Base-by-base conservation (phyloP, 2,329 filamentous ascomycete genomes). In the Lachnellula occidentalis region DNA sequence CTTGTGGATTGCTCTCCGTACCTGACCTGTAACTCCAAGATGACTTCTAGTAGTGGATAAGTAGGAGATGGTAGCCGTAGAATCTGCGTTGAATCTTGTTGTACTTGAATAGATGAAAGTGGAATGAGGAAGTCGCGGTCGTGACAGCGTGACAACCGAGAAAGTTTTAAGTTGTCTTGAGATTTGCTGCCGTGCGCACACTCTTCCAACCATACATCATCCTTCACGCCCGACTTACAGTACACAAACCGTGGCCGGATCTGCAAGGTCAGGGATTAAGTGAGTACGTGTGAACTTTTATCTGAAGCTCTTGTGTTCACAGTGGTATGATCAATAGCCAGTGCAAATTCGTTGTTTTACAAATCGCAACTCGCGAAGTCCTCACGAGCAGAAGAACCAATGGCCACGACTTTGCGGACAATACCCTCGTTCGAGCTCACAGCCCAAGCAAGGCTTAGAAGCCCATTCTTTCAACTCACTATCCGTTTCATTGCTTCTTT, bases 191-290 rank as follows among this genome's bases (percentile, higher is more conserved):
- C 22, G 41, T 43, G 41, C 50, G 27, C 54, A 45, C 50, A 50
- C 22, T 42, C 37, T 19, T 31, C 45, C n/a, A 37, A 14, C 31
- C 39, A 49, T 27, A 31, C 48, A 37, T 50, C 45, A 50, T 34
- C 34, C 24, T 42, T 46, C 12, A 31, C 53, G 49, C 37, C 57
- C 50, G 31, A 45, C 39, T 53, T 24, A 24, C 37, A 56, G 34
- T 55, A 47, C 12, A 41, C 46, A 41, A 43, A 21, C n/a, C 11
- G 19, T 9, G 9, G 11, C 9, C 19, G 8, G 19, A 19, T 43
- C 41, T 43, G 41, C 19, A 43, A 43, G 41, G 6, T 4, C 11
- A 22, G n/a, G n/a, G 19, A 12, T 43, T 43, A 17, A 43, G 4
- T 6, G 41, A 22, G 19, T 39, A 39, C 27, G 27, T 31, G 27